phyloP scores from a whole-genome alignment of 2,329 filamentous ascomycete genomes.

The Cladophialophora psammophila region DNA sequence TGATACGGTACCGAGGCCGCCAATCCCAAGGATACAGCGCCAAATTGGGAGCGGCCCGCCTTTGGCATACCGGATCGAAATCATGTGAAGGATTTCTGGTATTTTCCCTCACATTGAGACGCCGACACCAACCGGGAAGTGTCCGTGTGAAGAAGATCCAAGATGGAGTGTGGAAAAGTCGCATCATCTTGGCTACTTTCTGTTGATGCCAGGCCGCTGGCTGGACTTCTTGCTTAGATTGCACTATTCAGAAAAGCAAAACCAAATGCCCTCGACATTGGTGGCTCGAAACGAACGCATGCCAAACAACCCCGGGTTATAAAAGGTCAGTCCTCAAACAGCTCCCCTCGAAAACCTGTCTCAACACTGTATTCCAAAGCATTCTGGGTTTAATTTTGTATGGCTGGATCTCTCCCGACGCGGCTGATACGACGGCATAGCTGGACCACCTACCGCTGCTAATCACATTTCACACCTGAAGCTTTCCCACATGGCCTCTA shows the following conservation, averaged over 20 bases:
- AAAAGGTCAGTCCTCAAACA: neutral
- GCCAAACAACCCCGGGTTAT: neutral
- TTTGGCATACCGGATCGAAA: neutral
- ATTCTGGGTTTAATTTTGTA: neutral
- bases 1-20: neutral
- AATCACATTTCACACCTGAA: too few species aligned
- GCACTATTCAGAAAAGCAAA: neutral
- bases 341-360: neutral
- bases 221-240: neutral
- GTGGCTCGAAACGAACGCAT: neutral
- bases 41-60: constrained; percentile 3
- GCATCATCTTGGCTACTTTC: too few species aligned
- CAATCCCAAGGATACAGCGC: neutral
- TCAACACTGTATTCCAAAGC: neutral
- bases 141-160: too few species aligned
- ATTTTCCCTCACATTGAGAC: too few species aligned
- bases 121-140: too few species aligned
- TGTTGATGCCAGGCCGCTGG: too few species aligned
- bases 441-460: too few species aligned
- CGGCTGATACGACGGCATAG: too few species aligned
- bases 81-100: too few species aligned
- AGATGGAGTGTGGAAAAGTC: too few species aligned
- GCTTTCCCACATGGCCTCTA: neutral
- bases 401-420: neutral
- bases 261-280: neutral